Conservation (phyloP, 371 early-diverging fungal genomes). For the Rhizopus arrhizus region DNA sequence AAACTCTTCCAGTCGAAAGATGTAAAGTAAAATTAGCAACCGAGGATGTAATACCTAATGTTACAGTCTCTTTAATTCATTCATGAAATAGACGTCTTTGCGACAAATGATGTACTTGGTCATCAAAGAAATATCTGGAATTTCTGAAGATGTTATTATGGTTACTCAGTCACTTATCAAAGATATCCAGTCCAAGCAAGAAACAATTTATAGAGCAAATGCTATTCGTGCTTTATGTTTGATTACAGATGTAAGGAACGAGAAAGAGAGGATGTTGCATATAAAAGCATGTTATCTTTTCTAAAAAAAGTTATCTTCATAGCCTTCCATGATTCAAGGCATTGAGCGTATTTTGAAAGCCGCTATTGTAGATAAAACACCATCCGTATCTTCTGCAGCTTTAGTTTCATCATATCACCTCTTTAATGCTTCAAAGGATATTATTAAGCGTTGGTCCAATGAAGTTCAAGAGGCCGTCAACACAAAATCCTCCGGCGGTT, state of each 20-base stretch:
- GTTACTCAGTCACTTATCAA: slow-evolving; percentile 92
- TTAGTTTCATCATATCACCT: slow-evolving; percentile 91
- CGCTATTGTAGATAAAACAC: slow-evolving; percentile 94
- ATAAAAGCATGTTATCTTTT: background rate
- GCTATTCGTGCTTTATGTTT: slow-evolving; percentile 94
- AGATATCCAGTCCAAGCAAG: slow-evolving; percentile 92
- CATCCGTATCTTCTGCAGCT: slow-evolving; percentile 89
- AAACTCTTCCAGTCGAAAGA: slow-evolving; percentile 96
- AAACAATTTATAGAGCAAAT: slow-evolving; percentile 88
- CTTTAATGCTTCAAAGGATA: slow-evolving; percentile 79
- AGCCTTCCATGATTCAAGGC: slow-evolving; percentile 92
- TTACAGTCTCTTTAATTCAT: background rate
- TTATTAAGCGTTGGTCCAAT: slow-evolving; percentile 87
- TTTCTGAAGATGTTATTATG: slow-evolving; percentile 96
- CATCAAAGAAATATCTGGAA: slow-evolving; percentile 91
- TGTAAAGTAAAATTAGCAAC: slow-evolving; percentile 51
- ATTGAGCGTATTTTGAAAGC: slow-evolving; percentile 96
- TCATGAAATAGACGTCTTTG: slow-evolving; percentile 66
- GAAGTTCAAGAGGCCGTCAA: slow-evolving; percentile 88
- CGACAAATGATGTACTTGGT: slow-evolving; percentile 95
- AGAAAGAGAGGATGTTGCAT: background rate
- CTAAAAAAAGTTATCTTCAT: background rate
- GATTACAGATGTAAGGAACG: slow-evolving; percentile 83
- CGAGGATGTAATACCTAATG: background rate
- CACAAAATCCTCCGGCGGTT: slow-evolving; percentile 64